A percentile compares a stretch with the other conserved stretches of the same genome.
Evolutionary conservation across 2,329 filamentous ascomycete genomes (phyloP).

Genomic region (Westerdykella ornata): DNA sequence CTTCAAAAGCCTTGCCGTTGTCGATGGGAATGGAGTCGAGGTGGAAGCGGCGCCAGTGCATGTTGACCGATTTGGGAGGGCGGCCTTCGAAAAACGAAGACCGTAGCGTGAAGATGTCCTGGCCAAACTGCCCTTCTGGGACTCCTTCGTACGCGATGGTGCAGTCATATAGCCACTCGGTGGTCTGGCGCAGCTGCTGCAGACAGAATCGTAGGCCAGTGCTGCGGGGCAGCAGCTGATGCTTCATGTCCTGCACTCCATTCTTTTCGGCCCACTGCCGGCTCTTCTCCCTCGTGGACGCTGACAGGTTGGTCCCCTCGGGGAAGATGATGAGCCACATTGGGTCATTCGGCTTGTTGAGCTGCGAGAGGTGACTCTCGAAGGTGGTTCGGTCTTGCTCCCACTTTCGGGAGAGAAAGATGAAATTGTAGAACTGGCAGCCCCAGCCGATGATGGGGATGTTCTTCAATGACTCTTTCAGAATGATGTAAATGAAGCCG

Average conservation of each 20-base stretch:
- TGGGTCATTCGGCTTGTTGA: slow-evolving; percentile 63
- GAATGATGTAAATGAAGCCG: slow-evolving; percentile 81
- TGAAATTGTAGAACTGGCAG: slow-evolving; percentile 82
- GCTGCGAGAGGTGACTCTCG: slow-evolving; percentile 63
- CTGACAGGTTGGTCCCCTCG: slow-evolving; percentile 75
- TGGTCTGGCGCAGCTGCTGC: slow-evolving; percentile 63
- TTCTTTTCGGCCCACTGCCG: slow-evolving; percentile 70
- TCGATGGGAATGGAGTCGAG: slow-evolving; percentile 75
- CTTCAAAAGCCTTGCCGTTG: slow-evolving; percentile 65
- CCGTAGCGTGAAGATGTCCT: slow-evolving; percentile 78
- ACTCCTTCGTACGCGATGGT: slow-evolving; percentile 94
- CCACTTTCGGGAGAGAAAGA: slow-evolving; percentile 89
- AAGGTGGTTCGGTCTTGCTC: slow-evolving; percentile 69
- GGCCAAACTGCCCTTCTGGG: slow-evolving; percentile 66
- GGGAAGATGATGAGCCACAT: slow-evolving; percentile 91
- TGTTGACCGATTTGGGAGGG: slow-evolving; percentile 90
- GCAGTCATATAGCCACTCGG: slow-evolving; percentile 85
- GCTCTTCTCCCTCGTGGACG: slow-evolving; percentile 63
- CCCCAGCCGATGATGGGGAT: slow-evolving; percentile 74
- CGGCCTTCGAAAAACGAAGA: slow-evolving; percentile 85
- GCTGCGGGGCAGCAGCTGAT: slow-evolving; percentile 70
- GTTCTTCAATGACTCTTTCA: slow-evolving; percentile 79
- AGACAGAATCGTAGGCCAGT: slow-evolving; percentile 76
- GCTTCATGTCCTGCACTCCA: slow-evolving; percentile 63
- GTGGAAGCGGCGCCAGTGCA: slow-evolving; percentile 87